Base-by-base conservation (phyloP, 768 basidiomycete species). In the Pilatotrama ljubarskyi region DNA sequence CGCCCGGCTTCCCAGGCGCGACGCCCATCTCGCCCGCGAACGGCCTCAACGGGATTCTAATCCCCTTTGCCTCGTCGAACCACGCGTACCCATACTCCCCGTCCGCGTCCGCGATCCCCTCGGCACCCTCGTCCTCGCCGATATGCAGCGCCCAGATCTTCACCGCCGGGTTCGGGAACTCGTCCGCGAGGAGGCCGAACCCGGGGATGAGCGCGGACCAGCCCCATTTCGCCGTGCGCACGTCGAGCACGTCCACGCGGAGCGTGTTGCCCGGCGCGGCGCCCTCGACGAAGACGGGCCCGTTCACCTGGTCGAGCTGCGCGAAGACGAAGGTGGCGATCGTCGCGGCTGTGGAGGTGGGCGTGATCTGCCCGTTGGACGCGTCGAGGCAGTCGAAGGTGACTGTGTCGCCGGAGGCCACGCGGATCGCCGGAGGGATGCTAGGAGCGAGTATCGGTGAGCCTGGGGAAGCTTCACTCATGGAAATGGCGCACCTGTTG, bases 1-100 rank as follows among this genome's bases (percentile, higher is more conserved):
- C 75, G 2, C 85, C 85, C 10, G 65, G 67, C 55, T 72, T 73
- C 15, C 76, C 82, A 20, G 76, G 79, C 18, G 81, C 85, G 17
- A 86, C 81, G 14, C 85, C 84, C 82, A 86, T 84, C 71, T 86
- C 84, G 0, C 85, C 85, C 9, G 83, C 79, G 70, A 86, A 86
- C 15, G 85, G 84, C 36, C 75, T 65, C 6, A 86, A 54, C 3
- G 82, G 84, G 25, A 85, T 76, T 61, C 75, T 76, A 5, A 85
- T 81, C 9, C 74, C 74, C 60, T 73, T 76, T 48, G 68, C 73
- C 61, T 80, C 73, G 66, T 84, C 78, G 62, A 85, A 80, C 74
- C 79, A 84, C n/a, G 83, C 77, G 58, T 73, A 78, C 9, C 75
- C 77, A 5, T 66, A 70, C 36, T 72, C 71, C 3, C 57, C 55